A percentile compares a stretch with the other conserved stretches of the same genome.
Evolutionary conservation across 768 basidiomycete species (phyloP).

Genomic region (Lactarius deliciosus): DNA sequence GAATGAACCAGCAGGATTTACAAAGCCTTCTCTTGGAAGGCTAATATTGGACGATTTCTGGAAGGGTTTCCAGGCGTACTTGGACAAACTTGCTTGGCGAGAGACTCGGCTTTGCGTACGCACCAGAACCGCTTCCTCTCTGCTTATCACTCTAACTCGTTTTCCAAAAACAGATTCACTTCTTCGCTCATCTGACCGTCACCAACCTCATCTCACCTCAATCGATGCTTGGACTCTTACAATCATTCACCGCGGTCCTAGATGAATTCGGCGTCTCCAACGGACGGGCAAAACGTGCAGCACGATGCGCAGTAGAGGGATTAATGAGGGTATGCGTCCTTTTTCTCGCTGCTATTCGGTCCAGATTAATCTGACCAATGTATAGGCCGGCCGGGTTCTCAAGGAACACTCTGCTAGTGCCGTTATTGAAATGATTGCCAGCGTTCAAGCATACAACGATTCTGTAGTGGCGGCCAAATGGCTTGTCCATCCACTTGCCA

Average conservation of each 20-base stretch:
- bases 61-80: constrained; percentile 84
- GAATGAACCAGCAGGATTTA: constrained; percentile 32
- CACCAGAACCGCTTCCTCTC: constrained; percentile 18
- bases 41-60: constrained; percentile 85
- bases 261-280: constrained; percentile 89
- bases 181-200: constrained; percentile 86
- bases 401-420: constrained; percentile 59
- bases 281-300: constrained; percentile 79
- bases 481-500: constrained; percentile 62
- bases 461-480: constrained; percentile 55
- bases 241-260: constrained; percentile 81
- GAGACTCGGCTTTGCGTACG: constrained; percentile 85
- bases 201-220: constrained; percentile 71
- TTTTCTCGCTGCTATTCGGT: neutral
- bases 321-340: constrained; percentile 59
- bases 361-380: constrained; percentile 1
- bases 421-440: constrained; percentile 65
- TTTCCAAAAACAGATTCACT: constrained; percentile 64
- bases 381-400: constrained; percentile 66
- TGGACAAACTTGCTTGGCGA: constrained; percentile 90
- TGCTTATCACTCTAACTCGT: constrained; percentile 4
- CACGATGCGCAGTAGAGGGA: constrained; percentile 78
- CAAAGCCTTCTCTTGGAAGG: constrained; percentile 53
- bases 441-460: constrained; percentile 71
- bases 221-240: constrained; percentile 78